Percentiles rank a stretch among this genome's conserved stretches.
Conservation (phyloP, 257 asterid species). For the Handroanthus guayacan region DNA sequence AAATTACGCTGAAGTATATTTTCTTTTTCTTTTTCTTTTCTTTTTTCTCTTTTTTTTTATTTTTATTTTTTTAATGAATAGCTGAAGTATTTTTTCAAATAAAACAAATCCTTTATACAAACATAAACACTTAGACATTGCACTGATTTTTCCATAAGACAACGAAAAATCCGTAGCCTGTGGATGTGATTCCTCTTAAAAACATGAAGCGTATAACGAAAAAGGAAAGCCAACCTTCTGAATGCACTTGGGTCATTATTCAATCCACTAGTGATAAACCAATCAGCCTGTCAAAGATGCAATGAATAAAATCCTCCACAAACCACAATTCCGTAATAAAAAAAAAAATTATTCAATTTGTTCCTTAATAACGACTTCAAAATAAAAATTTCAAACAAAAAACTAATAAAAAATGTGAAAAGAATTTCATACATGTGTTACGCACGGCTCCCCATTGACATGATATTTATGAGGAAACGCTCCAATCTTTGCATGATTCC, state of each 20-base stretch:
- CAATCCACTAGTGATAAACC: slow-evolving; percentile 44
- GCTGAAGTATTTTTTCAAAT: neutral
- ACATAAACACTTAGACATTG: neutral
- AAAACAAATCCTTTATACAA: neutral
- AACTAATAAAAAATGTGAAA: neutral
- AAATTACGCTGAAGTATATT: neutral
- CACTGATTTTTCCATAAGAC: neutral
- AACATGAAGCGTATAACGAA: neutral
- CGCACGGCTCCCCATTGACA: slow-evolving; percentile 68
- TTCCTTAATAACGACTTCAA: neutral
- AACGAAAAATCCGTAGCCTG: neutral
- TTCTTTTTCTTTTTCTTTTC: too few relatives aligned
- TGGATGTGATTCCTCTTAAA: neutral
- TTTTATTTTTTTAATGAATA: too few relatives aligned
- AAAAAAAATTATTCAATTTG: neutral
- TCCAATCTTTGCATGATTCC: slow-evolving; percentile 52
- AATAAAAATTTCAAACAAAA: neutral
- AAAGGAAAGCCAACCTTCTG: slow-evolving; percentile 41
- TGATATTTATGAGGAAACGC: slow-evolving; percentile 80
- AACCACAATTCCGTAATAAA: slow-evolving; percentile 5
- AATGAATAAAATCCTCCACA: slow-evolving; percentile 9
- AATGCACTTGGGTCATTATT: slow-evolving; percentile 27
- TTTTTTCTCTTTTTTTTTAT: too few relatives aligned
- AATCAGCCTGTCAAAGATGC: slow-evolving; percentile 46
- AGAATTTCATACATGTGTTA: slow-evolving; percentile 67